Evolutionary conservation across 192 early-diverging fungal genomes (phyloP).

Genomic region (Paraglomus brasilianum): DNA sequence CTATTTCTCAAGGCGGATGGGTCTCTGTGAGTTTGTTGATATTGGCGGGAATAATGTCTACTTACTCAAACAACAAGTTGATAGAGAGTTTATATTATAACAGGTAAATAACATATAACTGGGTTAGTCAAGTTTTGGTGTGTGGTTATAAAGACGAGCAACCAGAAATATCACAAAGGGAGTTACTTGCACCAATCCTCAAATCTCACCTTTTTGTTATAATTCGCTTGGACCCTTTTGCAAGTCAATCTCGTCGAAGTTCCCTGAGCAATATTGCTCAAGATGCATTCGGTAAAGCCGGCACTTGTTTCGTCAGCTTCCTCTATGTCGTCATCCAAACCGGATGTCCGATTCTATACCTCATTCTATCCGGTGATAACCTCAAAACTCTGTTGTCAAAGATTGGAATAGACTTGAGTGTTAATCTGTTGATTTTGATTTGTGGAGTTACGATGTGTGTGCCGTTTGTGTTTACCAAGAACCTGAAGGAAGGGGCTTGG

Average conservation of each 20-base stretch:
- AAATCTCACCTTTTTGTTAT: background rate
- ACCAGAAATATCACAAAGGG: background rate
- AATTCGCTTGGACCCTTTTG: too few relatives aligned
- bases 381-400: conserved; percentile 50
- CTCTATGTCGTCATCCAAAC: conserved; percentile 53
- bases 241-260: conserved; percentile 6
- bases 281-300: conserved; percentile 48
- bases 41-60: conserved; percentile 64
- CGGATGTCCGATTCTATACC: conserved; percentile 55
- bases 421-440: conserved; percentile 57
- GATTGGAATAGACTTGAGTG: conserved; percentile 42
- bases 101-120: too few relatives aligned
- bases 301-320: conserved; percentile 50
- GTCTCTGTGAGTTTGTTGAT: conserved; percentile 64
- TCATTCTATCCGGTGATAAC: conserved; percentile 66
- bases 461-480: conserved; percentile 64
- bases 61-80: conserved; percentile 72
- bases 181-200: too few relatives aligned
- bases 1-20: conserved; percentile 74
- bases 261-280: conserved; percentile 29
- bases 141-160: too few relatives aligned
- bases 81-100: conserved; percentile 58
- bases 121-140: too few relatives aligned
- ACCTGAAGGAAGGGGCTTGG: conserved; percentile 66
- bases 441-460: conserved; percentile 52